Base-by-base conservation (phyloP, 371 early-diverging fungal genomes). In the Basidiobolus meristosporus region DNA sequence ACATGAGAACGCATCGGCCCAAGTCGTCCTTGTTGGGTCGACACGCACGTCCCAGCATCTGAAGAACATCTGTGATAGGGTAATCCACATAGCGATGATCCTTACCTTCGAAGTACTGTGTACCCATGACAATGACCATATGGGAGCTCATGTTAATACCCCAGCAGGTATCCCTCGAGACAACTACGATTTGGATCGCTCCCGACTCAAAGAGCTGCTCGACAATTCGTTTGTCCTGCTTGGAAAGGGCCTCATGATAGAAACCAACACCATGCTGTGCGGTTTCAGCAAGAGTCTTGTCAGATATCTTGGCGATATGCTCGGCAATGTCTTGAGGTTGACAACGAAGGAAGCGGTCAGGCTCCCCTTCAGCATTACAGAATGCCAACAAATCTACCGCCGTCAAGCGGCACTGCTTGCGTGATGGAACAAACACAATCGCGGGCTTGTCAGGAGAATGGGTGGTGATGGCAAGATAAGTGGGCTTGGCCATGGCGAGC, bases 21-120 rank as follows among this genome's bases (percentile, higher is more conserved):
- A 77, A 75, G 26, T 73, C 73, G 43, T 71, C 75, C 6, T 62
- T 55, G 15, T 56, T 40, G 11, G 84, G 77, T 15, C 77, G 57
- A 17, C 83, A 74, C 1, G 90, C 90, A 9, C 84, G 72, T 10
- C 92, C 95, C 71, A 91, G 78, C 98, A 97, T 95, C 54, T 93
- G 91, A 41, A 93, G 61, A 18, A 95, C 81, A 41, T 92, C 92
- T 2, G 91, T 77, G 26, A 92, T 77, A 12, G 87, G 73, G 49
- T 90, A 97, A 48, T 97, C 98, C 0, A 73, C 77, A 63, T 97
- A 93, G 7, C 90, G 74, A 54, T 92, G 92, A 52, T 86, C 88
- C 54, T 82, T 77, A 28, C 91, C 95, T 43, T 83, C 71, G 59
- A 74, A 97, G 57, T 76, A 83, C 57, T 92, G 90, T 1, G 95